Conservation (phyloP, 768 basidiomycete species). For the Amanita rimosa region DNA sequence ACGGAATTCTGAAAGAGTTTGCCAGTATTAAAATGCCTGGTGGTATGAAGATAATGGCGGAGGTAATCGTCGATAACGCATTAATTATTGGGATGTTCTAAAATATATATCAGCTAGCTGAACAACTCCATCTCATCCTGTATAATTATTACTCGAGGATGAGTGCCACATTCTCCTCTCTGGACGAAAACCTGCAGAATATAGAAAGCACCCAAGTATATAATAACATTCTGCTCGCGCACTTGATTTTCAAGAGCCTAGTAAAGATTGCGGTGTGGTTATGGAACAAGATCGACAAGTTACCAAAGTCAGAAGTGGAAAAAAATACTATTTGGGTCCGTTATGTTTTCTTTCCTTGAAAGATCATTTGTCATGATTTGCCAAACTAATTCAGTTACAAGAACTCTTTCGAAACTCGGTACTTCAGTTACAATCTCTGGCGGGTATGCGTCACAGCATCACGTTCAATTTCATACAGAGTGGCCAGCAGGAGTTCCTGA, state of each 20-base stretch:
- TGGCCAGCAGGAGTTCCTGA: conserved; percentile 22
- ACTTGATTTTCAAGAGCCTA: conserved; percentile 69
- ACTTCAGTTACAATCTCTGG: conserved; percentile 42
- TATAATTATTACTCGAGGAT: conserved; percentile 51
- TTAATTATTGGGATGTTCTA: background rate
- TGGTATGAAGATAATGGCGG: conserved; percentile 55
- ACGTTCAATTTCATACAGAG: conserved; percentile 29
- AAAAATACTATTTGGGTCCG: conserved; percentile 45
- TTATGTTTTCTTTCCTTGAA: background rate
- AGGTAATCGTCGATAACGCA: conserved; percentile 25
- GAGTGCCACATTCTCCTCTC: conserved; percentile 26
- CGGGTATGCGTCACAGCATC: conserved; percentile 45
- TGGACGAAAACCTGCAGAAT: conserved; percentile 28
- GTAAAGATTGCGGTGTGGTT: conserved; percentile 62
- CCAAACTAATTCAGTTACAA: conserved; percentile 31
- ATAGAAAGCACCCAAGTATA: conserved; percentile 26
- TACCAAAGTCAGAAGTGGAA: conserved; percentile 29
- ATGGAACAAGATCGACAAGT: conserved; percentile 43
- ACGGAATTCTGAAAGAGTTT: conserved; percentile 61
- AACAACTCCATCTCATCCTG: conserved; percentile 41
- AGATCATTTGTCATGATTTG: background rate
- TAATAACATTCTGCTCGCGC: conserved; percentile 39
- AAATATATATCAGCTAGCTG: conserved; percentile 33
- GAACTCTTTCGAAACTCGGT: conserved; percentile 52
- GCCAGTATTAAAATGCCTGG: conserved; percentile 57